Base-by-base conservation (phyloP, 2,329 filamentous ascomycete genomes). In the Pochonia chlamydosporia region DNA sequence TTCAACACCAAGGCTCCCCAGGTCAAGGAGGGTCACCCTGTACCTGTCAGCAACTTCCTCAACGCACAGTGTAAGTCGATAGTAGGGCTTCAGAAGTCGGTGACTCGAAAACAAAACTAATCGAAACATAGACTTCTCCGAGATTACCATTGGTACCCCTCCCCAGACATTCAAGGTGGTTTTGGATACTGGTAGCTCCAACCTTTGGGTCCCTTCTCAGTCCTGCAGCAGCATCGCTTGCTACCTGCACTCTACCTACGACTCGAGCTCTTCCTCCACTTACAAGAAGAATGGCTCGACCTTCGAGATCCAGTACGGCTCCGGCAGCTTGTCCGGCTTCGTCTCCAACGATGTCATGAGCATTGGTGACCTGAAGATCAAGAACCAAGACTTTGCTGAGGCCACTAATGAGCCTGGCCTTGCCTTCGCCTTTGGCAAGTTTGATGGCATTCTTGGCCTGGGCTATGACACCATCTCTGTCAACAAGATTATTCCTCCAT, bases 141-240 rank as follows among this genome's bases (percentile, higher is more conserved):
- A 96, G 70, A 96, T 99, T 68, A 80, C 82, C 59, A 82, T 99
- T 67, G 93, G 93, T 55, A 92, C 85, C 42, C 93, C 93, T 56
- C 85, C 93, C 28, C 93, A 99, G 75, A 79, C 74, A 58, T 99
- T 99, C 84, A 99, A 99, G 81, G 95, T 99, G 57, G 87, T 99
- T 55, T 85, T 99, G 55, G 93, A 99, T 70, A 99, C 93, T 24
- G 93, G 93, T 61, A 96, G 90, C 79, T 97, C 93, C 68, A 99
- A 99, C 78, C 81, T 99, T 54, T 99, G 95, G 95, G 91, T 99
- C 51, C 95, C 95, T 33, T 96, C 91, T 21, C 76, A 81, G 48
- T 78, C 89, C 64, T 99, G 95, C 70, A 84, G 81, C 64, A 96
- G 91, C 64, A 99, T 99, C 64, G 95, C 93, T 55, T 99, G 93